These are phyloP conservation scores for Tetrahymena elliotti DNA, from an alignment of 73 alveolate genomes.

Conservation along the genomic window DNA sequence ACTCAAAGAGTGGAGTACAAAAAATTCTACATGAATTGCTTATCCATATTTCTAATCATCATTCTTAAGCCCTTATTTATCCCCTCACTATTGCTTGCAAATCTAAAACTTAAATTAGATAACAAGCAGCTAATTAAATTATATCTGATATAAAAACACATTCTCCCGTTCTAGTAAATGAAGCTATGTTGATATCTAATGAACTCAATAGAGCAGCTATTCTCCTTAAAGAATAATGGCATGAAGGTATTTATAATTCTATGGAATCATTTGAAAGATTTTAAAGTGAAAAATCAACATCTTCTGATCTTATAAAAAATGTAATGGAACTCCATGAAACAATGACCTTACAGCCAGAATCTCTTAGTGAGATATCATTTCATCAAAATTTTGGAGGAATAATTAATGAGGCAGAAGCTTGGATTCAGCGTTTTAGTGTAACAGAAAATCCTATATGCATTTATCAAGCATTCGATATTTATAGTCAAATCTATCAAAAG, in stretches of 20 bases:
- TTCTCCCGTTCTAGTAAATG: slow-evolving; percentile 74
- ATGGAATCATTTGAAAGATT: slow-evolving; percentile 74
- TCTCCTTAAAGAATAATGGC: slow-evolving; percentile 87
- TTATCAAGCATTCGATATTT: slow-evolving; percentile 91
- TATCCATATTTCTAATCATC: slow-evolving; percentile 68
- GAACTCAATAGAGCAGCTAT: slow-evolving; percentile 93
- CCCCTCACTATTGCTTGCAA: slow-evolving; percentile 88
- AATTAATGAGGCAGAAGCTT: slow-evolving; percentile 83
- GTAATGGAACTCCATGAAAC: slow-evolving; percentile 78
- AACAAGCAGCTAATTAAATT: slow-evolving; percentile 72
- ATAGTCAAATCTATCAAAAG: slow-evolving; percentile 61
- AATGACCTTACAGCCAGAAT: slow-evolving; percentile 77
- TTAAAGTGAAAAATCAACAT: slow-evolving; percentile 47
- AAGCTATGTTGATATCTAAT: slow-evolving; percentile 75
- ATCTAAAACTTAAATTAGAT: slow-evolving; percentile 77
- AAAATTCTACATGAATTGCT: slow-evolving; percentile 68
- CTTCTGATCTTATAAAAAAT: slow-evolving; percentile 57
- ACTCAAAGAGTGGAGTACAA: slow-evolving; percentile 65
- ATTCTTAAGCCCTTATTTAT: slow-evolving; percentile 88
- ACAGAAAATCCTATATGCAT: slow-evolving; percentile 62
- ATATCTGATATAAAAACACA: slow-evolving; percentile 70
- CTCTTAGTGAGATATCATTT: slow-evolving; percentile 91
- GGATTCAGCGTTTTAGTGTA: slow-evolving; percentile 48
- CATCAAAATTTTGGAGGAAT: slow-evolving; percentile 82
- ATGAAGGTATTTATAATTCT: slow-evolving; percentile 93